Evolutionary conservation across 352 stramenopile species (phyloP).

Genomic region (Pythium grandisporangium): DNA sequence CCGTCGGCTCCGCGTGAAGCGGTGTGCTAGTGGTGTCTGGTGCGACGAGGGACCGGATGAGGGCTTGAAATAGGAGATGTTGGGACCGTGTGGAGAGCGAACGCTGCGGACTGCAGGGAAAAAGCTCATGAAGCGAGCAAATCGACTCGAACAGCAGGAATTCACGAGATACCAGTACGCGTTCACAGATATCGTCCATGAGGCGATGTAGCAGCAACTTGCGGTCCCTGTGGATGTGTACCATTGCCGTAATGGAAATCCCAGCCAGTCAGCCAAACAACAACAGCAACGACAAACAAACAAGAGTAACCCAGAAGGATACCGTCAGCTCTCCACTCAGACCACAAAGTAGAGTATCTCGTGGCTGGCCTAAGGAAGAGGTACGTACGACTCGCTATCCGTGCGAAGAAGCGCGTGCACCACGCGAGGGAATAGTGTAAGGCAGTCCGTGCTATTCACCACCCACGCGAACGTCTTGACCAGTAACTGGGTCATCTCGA

Average conservation of each 20-base stretch:
- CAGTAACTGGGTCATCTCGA: constrained; percentile 52
- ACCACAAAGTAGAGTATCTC: neutral
- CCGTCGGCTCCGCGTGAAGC: neutral
- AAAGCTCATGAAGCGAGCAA: constrained; percentile 9
- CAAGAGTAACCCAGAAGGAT: too few species aligned
- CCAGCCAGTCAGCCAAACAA: neutral
- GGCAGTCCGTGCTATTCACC: constrained; percentile 30
- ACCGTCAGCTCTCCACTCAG: too few species aligned
- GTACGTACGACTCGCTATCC: constrained; percentile 43
- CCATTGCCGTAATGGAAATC: too few species aligned
- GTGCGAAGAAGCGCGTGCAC: constrained; percentile 55
- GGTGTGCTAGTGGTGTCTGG: too few species aligned
- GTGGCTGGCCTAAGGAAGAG: neutral
- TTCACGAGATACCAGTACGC: constrained; percentile 7
- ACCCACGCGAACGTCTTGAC: constrained; percentile 50
- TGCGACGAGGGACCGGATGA: constrained; percentile 35
- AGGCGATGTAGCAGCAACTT: constrained; percentile 16
- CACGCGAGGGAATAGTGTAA: constrained; percentile 33
- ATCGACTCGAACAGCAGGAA: constrained; percentile 18
- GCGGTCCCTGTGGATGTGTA: constrained; percentile 9
- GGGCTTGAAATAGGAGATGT: constrained; percentile 16
- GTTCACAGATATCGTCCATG: constrained; percentile 10
- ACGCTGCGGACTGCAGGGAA: constrained; percentile 10
- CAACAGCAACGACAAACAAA: neutral
- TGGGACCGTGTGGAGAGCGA: constrained; percentile 11